These are phyloP conservation scores for Simplicillium aogashimaense DNA, from an alignment of 2,329 filamentous ascomycete species.

Conservation along the genomic window DNA sequence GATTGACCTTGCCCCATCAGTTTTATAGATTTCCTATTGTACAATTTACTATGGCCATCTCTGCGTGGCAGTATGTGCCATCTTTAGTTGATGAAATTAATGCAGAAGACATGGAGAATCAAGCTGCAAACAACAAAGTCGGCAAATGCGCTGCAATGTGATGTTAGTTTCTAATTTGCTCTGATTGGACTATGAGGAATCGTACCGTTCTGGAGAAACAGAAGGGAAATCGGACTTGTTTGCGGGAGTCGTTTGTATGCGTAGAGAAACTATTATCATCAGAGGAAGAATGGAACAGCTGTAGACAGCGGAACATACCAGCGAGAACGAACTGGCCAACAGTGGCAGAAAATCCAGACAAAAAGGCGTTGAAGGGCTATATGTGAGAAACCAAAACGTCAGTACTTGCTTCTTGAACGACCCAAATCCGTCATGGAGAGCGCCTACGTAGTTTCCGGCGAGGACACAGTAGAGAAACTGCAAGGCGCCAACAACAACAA, in stretches of 20 bases:
- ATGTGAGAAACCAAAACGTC: conserved; percentile 8
- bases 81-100: conserved; percentile 97
- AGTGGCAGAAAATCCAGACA: conserved; percentile 86
- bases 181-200: not conserved
- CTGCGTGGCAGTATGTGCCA: not conserved
- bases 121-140: conserved; percentile 93
- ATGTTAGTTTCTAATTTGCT: not conserved
- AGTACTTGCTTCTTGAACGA: not conserved
- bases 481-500: conserved; percentile 74
- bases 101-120: conserved; percentile 96
- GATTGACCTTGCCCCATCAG: not conserved
- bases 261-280: conserved; percentile 49
- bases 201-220: conserved; percentile 72
- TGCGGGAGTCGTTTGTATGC: conserved; percentile 82
- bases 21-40: not conserved
- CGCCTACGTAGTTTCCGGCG: conserved; percentile 85
- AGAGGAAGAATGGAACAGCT: not conserved
- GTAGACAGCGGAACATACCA: conserved; percentile 39
- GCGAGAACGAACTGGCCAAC: conserved; percentile 98
- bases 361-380: conserved; percentile 97
- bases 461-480: conserved; percentile 92
- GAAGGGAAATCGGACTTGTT: conserved; percentile 70
- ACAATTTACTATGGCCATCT: conserved; percentile 1
- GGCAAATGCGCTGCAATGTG: conserved; percentile 67
- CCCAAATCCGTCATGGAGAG: not conserved